Evolutionary conservation across 306 rosid genomes (phyloP), one percentile per base, ranked within the genome.

Genomic region (Castanopsis chinensis): DNA sequence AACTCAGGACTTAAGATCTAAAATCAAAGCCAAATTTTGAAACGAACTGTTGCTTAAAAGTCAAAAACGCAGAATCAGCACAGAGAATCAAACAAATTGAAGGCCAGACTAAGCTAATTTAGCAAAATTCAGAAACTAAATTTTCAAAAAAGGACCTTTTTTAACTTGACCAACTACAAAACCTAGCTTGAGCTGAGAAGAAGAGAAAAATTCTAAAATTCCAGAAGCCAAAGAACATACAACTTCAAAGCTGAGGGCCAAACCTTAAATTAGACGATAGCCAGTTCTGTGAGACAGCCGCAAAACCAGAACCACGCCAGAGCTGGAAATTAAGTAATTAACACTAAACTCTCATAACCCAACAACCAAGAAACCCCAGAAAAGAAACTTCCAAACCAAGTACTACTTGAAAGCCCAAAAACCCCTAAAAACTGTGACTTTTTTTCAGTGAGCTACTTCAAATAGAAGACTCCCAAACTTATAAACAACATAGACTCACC

Each of bases 381-480:
- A 33, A 23, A 4, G 72, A 18, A 23, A 54, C 45, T 20, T 41
- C 11, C 5, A 59, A 55, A 74, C 14, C 30, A 37, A 37, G 11
- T 41, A 41, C 17, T n/a, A 35, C 49, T 30, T 3, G 71, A 32
- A 32, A 65, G 18, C 71, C 45, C 45, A 41, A 67, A 75, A 14
- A 60, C 37, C 37, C 79, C 71, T 27, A 43, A 85, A 84, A 76
- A 37, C 30, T 67, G 71, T 61, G 71, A 82, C 25, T 52, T 76
- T 69, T 25, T 49, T 49, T 49, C 1, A 28, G 84, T 73, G 79
- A 76, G 71, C 59, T 52, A 60, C 71, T 63, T 28, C 69, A 67
- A 76, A 63, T 72, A 73, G 65, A 74, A 76, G 33, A 67, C 5
- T 73, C 78, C 81, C 79, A 76, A 74, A 72, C 83, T 60, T 79